Base-by-base conservation (phyloP, 495 filamentous ascomycete genomes). In the Penicillium coffeae region DNA sequence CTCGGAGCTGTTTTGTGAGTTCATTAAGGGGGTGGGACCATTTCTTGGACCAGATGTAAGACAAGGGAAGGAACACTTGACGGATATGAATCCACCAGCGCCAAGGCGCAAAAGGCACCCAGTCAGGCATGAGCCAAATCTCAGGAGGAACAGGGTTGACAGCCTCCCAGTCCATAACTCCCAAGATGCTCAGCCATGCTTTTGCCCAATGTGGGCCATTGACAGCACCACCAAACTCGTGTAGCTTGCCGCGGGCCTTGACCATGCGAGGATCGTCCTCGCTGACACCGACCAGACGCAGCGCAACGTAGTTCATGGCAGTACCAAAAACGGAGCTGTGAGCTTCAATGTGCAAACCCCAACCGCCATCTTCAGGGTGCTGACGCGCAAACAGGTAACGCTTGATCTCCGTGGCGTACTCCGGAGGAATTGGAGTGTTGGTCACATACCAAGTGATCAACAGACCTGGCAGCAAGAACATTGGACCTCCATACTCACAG, bases 11-110 rank as follows among this genome's bases (percentile, higher is more conserved):
- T 13, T 74, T 77, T 40, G 85, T 88, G 1, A 92, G 53, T 8
- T 87, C 80, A 39, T 85, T 88, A 43, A 84, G 72, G 14, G 88
- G 86, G 48, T 81, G 82, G 9, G 77, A 76, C 76, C 84, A 94
- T 36, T 77, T 78, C 69, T 84, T 85, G 6, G 89, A 92, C 72
- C 85, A 96, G 33, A 96, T 73, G 57, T 85, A 97, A 10, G 86
- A 83, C 89, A 97, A 95, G 8, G 92, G 86, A 30, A 96, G 66
- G 64, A 90, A 96, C 22, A 98, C 92, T 63, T 86, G 82, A 13
- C 93, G 89, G 67, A 95, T 95, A 52, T 98, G 93, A 52, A 95
- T 89, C 93, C 93, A 98, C 93, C 93, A 98, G 38, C 90, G 77
- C 93, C 94, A 97, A 0, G 94, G 93, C 8, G 89, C 85, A 55